Base-by-base conservation (phyloP, 2,329 filamentous ascomycete species). In the Diaporthe nobilis region DNA sequence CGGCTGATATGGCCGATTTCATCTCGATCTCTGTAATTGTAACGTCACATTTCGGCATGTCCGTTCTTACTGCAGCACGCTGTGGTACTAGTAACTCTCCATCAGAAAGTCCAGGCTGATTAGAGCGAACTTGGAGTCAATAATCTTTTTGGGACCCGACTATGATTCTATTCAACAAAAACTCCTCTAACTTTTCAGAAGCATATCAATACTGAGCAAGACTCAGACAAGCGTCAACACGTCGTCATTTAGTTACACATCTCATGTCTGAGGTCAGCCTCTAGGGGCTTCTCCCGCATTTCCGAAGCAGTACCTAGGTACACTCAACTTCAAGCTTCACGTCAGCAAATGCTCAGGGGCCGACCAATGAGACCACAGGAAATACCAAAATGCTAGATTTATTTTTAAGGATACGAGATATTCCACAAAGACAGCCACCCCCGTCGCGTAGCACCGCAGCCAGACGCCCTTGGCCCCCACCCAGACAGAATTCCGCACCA, bases 381-480 rank as follows among this genome's bases (percentile, higher is more conserved):
- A 12, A 10, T 12, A 25, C 12, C 53, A 20, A 68, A 68, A 22
- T 53, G 47, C 65, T 10, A 49, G 8, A 49, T 67, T 10, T 67
- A 28, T 42, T 53, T 68, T 68, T 68, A 25, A 53, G 31, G 31
- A 53, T 53, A 55, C 65, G 65, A 68, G 47, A 10, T 6, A n/a
- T 68, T 39, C 34, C 65, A 39, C 65, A 53, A 17, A 68, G 47
- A 37, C 13, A 68, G 47, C 65, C 31, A 28, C 65, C 65, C 44
- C 47, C 31, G 20, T 51, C 7, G n/a, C 22, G 63, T 68, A 34
- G 13, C 47, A 68, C 65, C 47, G 47, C 65, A 68, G 44, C 61
- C 13, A 17, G 31, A 53, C 47, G n/a, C 47, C 47, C 34, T 68
- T 47, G 47, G 65, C 47, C 65, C 31, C 65, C 47, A 67, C 47